These are phyloP conservation scores for Pythium dissotocum DNA, from an alignment of 352 stramenopile species.

Conservation along the genomic window DNA sequence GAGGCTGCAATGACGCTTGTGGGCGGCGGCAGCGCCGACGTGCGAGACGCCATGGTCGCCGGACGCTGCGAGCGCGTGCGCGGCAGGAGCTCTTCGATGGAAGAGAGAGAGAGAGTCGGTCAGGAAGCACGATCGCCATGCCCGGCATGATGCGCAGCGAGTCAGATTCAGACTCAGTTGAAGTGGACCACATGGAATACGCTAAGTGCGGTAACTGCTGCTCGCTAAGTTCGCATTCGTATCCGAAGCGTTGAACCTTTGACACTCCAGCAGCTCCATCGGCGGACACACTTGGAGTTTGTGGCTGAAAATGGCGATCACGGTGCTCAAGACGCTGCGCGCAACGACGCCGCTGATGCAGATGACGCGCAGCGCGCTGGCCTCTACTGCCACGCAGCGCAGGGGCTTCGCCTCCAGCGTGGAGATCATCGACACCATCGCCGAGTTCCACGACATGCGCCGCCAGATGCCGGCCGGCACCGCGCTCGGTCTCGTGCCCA, in stretches of 20 bases:
- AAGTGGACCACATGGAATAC: not conserved
- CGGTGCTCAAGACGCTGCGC: not conserved
- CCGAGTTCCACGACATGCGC: slow-evolving; percentile 55
- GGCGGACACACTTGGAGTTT: not conserved
- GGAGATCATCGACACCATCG: slow-evolving; percentile 59
- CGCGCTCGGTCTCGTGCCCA: slow-evolving; percentile 97
- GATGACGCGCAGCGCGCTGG: not conserved
- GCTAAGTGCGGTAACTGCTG: not conserved
- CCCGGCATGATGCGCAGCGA: slow-evolving; percentile 4
- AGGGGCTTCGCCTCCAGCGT: slow-evolving; percentile 25
- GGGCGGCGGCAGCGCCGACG: not conserved
- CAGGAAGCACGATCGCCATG: not conserved
- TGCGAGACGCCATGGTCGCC: slow-evolving; percentile 8
- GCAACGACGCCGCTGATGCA: not conserved
- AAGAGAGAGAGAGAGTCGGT: slow-evolving; percentile 5
- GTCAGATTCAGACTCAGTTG: slow-evolving; percentile 8
- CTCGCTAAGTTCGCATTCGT: not conserved
- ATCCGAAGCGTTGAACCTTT: not conserved
- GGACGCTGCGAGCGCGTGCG: not conserved
- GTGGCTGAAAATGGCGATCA: not conserved
- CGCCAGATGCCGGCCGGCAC: slow-evolving; percentile 45
- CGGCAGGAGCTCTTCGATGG: slow-evolving; percentile 1
- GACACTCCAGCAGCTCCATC: not conserved
- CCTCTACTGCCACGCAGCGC: not conserved
- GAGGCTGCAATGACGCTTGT: not conserved